Evolutionary conservation across 345 rosid species (phyloP).

Genomic region (Sonneratia alba): DNA sequence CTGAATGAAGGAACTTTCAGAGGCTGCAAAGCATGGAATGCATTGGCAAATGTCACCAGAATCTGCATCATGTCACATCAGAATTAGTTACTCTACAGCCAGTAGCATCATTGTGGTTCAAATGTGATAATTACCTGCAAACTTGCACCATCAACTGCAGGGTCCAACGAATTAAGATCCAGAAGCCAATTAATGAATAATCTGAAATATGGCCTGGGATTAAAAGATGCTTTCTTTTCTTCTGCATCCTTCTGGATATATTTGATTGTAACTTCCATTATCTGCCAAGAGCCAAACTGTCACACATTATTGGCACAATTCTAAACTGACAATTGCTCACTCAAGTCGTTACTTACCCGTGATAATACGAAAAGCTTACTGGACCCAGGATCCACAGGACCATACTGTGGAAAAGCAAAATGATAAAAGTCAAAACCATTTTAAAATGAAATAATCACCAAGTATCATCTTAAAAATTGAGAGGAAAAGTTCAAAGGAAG

Average conservation of each 20-base stretch:
- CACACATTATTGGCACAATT: neutral
- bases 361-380: constrained; percentile 52
- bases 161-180: constrained; percentile 59
- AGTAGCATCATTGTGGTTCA: neutral
- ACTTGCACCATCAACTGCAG: constrained; percentile 54
- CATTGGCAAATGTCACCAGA: constrained; percentile 70
- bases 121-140: constrained; percentile 46
- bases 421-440: constrained; percentile 1
- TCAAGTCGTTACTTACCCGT: constrained; percentile 34
- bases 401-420: constrained; percentile 16
- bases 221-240: constrained; percentile 61
- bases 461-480: neutral
- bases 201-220: constrained; percentile 69
- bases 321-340: neutral
- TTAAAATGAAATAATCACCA: neutral
- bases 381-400: constrained; percentile 70
- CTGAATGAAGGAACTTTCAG: constrained; percentile 90
- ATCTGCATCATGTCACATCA: constrained; percentile 38
- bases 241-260: constrained; percentile 76
- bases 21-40: constrained; percentile 88
- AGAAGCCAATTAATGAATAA: constrained; percentile 67
- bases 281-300: constrained; percentile 35
- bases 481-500: neutral
- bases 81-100: constrained; percentile 3
- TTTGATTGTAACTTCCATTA: constrained; percentile 60